Conservation (phyloP, 2,329 filamentous ascomycete species). For the Pseudocercospora macadamiae region DNA sequence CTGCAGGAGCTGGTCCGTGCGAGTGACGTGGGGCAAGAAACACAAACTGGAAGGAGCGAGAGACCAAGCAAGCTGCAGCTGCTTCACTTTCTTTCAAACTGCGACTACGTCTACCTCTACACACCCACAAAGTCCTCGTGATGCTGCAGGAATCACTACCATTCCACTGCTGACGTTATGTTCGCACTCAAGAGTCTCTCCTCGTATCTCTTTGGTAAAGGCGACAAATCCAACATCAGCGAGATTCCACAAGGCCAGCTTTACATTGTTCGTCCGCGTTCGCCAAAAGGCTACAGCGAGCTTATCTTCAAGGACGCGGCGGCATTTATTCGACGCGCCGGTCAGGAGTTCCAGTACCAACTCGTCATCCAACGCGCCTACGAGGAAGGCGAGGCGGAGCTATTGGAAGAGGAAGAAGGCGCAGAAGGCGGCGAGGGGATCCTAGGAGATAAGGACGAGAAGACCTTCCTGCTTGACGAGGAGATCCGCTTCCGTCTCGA, state of each 20-base stretch:
- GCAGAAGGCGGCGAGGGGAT: conserved; percentile 69
- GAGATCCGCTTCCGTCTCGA: conserved; percentile 84
- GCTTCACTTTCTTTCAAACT: neutral
- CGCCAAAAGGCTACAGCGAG: conserved; percentile 96
- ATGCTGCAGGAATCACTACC: conserved; percentile 15
- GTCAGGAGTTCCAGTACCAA: conserved; percentile 95
- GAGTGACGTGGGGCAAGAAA: neutral
- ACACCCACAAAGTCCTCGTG: conserved; percentile 11
- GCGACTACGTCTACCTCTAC: neutral
- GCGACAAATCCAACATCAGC: conserved; percentile 88
- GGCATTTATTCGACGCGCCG: conserved; percentile 87
- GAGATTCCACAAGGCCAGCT: conserved; percentile 95
- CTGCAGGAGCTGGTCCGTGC: neutral
- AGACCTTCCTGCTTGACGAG: conserved; percentile 94
- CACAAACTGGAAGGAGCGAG: neutral
- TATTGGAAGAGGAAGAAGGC: conserved; percentile 84
- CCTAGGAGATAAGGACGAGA: conserved; percentile 92
- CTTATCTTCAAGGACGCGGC: conserved; percentile 96
- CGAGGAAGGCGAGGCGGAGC: conserved; percentile 94
- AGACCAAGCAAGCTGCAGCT: neutral
- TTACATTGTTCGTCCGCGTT: conserved; percentile 92
- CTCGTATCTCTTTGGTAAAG: conserved; percentile 89
- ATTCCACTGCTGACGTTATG: conserved; percentile 27
- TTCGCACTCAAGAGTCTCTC: conserved; percentile 40
- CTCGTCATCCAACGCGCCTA: conserved; percentile 95